A percentile compares a stretch with the other conserved stretches of the same genome.
phyloP scores from a whole-genome alignment of 1,139 yeast genomes.

The Entelexis sorbosivorans region DNA sequence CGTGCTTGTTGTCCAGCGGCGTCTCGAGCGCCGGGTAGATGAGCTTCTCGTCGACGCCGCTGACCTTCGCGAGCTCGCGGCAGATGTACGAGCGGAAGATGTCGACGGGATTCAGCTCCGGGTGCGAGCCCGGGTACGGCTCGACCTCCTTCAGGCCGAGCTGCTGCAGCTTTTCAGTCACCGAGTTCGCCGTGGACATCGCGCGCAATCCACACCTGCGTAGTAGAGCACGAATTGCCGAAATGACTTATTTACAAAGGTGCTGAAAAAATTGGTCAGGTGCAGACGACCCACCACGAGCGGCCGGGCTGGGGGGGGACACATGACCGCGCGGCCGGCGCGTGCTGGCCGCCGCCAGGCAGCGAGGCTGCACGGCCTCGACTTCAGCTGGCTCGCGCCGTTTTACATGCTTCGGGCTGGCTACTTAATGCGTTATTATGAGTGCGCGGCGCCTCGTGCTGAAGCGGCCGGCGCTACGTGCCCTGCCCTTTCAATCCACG shows the following conservation, averaged over 20 bases:
- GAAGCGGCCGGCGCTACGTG: too few relatives aligned
- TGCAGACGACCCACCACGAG: background rate
- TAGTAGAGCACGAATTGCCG: conserved; percentile 4
- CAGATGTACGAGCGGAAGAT: conserved; percentile 82
- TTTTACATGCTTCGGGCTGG: too few relatives aligned
- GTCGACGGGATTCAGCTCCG: conserved; percentile 67
- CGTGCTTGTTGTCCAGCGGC: conserved; percentile 77
- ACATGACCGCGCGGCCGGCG: background rate
- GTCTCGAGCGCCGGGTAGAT: conserved; percentile 84
- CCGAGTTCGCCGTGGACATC: conserved; percentile 27
- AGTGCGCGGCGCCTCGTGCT: too few relatives aligned
- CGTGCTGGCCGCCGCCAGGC: too few relatives aligned
- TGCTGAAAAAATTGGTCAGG: conserved; percentile 3
- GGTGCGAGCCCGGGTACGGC: conserved; percentile 45
- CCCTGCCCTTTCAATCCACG: too few relatives aligned
- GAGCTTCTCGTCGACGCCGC: conserved; percentile 57
- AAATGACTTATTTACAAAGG: background rate
- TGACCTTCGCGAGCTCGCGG: conserved; percentile 57
- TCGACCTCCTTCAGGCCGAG: conserved; percentile 27
- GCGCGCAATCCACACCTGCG: conserved; percentile 8
- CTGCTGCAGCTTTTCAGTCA: conserved; percentile 26
- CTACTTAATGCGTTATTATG: too few relatives aligned
- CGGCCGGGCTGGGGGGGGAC: too few relatives aligned
- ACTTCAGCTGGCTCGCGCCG: too few relatives aligned
- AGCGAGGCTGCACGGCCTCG: too few relatives aligned